Conservation (phyloP, 2,329 filamentous ascomycete genomes). For the Aspergillus ochraceoroseus region DNA sequence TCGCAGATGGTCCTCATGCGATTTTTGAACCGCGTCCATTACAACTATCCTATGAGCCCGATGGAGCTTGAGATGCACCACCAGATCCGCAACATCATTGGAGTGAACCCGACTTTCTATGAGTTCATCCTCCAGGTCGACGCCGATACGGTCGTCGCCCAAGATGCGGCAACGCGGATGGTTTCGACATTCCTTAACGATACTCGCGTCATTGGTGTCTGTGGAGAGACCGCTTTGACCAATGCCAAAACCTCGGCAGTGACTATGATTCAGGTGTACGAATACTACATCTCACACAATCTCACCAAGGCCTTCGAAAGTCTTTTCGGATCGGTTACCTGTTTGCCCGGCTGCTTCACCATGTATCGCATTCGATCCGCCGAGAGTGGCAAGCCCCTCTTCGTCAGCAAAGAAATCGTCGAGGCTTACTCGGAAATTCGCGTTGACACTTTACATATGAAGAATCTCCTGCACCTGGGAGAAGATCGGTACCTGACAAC, state of each 20-base stretch:
- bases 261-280: conserved; percentile 99
- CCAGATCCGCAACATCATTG: conserved; percentile 97
- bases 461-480: conserved; percentile 92
- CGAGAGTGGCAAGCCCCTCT: conserved; percentile 90
- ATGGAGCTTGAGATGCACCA: conserved; percentile 98
- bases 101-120: conserved; percentile 97
- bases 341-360: conserved; percentile 95
- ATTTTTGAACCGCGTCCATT: conserved; percentile 98
- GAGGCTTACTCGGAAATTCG: conserved; percentile 86
- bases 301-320: conserved; percentile 95
- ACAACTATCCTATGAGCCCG: conserved; percentile 93
- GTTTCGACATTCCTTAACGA: conserved; percentile 87
- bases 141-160: conserved; percentile 88
- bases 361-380: conserved; percentile 97
- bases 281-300: conserved; percentile 99
- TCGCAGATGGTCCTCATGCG: conserved; percentile 98
- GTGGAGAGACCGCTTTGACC: conserved; percentile 87
- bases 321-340: conserved; percentile 94
- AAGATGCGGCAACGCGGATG: conserved; percentile 86
- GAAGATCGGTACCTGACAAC: conserved; percentile 98
- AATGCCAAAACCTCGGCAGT: conserved; percentile 91
- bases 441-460: conserved; percentile 97
- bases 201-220: conserved; percentile 86
- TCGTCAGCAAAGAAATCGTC: conserved; percentile 88
- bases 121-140: conserved; percentile 96